These are phyloP conservation scores for Senna siamea DNA, from an alignment of 306 rosid genomes.

Conservation along the genomic window DNA sequence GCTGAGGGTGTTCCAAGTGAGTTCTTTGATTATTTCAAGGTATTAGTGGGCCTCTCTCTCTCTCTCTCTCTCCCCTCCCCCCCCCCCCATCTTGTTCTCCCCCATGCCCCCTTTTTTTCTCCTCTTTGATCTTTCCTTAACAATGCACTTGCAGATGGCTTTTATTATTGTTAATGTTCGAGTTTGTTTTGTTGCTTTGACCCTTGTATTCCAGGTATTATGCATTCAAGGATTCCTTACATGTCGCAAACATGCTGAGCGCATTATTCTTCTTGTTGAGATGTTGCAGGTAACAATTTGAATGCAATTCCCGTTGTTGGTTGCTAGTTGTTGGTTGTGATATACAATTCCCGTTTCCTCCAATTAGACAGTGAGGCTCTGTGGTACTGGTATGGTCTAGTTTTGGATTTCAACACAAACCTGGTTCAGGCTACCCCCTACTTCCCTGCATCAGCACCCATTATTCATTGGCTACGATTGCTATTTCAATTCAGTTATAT, in stretches of 20 bases:
- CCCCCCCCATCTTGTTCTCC: no score
- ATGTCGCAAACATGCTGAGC: constrained; percentile 99
- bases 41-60: constrained; percentile 34
- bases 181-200: constrained; percentile 36
- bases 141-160: constrained; percentile 23
- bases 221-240: constrained; percentile 99
- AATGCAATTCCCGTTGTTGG: no score
- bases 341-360: constrained; percentile 10
- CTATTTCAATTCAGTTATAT: neutral
- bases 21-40: constrained; percentile 99
- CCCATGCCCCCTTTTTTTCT: no score
- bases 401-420: constrained; percentile 11
- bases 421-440: neutral
- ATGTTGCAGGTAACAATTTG: constrained; percentile 92
- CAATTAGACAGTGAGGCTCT: constrained; percentile 6
- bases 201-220: constrained; percentile 67
- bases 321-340: constrained; percentile 11
- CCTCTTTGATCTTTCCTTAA: constrained; percentile 23
- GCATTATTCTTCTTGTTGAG: constrained; percentile 97
- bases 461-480: neutral
- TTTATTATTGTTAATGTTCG: constrained; percentile 31
- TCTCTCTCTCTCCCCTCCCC: no score
- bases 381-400: constrained; percentile 26
- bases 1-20: constrained; percentile 99
- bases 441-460: neutral